Conservation (phyloP, 2,329 filamentous ascomycete genomes). For the Emericellopsis atlantica region DNA sequence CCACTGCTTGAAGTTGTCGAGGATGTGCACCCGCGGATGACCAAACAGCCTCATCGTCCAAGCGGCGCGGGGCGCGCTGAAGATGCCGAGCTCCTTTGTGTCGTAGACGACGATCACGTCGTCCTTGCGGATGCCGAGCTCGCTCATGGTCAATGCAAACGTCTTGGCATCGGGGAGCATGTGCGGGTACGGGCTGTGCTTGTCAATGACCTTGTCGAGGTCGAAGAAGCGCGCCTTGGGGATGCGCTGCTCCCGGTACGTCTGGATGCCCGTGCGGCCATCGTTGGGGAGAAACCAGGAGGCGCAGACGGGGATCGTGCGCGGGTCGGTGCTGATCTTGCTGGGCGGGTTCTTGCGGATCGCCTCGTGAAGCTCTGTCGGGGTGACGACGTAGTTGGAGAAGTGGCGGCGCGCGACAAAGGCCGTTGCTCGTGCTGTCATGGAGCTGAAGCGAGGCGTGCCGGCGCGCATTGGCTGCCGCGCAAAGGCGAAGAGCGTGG, state of each 20-base stretch:
- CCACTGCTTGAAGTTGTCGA: slow-evolving; percentile 97
- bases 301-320: slow-evolving; percentile 80
- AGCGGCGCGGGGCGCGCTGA: slow-evolving; percentile 83
- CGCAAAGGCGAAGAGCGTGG: slow-evolving; percentile 26
- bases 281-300: slow-evolving; percentile 97
- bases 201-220: slow-evolving; percentile 82
- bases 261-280: slow-evolving; percentile 64
- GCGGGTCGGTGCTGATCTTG: slow-evolving; percentile 67
- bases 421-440: slow-evolving; percentile 12
- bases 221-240: slow-evolving; percentile 93
- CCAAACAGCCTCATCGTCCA: slow-evolving; percentile 92
- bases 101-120: slow-evolving; percentile 94
- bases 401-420: slow-evolving; percentile 28
- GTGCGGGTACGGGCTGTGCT: slow-evolving; percentile 80
- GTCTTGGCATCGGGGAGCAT: slow-evolving; percentile 78
- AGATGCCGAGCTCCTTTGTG: slow-evolving; percentile 79
- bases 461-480: slow-evolving; percentile 22
- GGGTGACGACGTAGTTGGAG: slow-evolving; percentile 76
- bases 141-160: slow-evolving; percentile 81
- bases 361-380: slow-evolving; percentile 68
- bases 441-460: slow-evolving; percentile 19
- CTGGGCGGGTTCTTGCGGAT: slow-evolving; percentile 72
- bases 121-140: slow-evolving; percentile 73
- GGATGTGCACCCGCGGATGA: slow-evolving; percentile 72
- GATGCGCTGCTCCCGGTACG: slow-evolving; percentile 73